A percentile compares a stretch with the other conserved stretches of the same genome.
Evolutionary conservation across 2,329 filamentous ascomycete genomes (phyloP).

Genomic region (Clonostachys sp.): DNA sequence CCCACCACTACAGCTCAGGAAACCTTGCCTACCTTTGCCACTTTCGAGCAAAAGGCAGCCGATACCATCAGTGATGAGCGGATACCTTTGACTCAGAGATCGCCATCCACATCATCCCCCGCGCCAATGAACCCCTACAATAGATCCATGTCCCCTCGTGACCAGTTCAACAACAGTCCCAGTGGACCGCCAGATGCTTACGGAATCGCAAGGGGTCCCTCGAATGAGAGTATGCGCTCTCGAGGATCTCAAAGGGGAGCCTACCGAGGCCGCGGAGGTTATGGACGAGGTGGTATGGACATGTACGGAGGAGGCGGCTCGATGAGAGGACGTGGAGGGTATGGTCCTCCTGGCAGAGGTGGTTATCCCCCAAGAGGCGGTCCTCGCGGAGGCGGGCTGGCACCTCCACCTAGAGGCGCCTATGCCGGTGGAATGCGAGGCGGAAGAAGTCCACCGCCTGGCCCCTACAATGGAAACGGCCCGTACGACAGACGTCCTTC

Average conservation of each 20-base stretch:
- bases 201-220: constrained; percentile 39
- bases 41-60: constrained; percentile 64
- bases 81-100: constrained; percentile 59
- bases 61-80: constrained; percentile 63
- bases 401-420: constrained; percentile 19
- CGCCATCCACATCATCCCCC: constrained; percentile 2
- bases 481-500: constrained; percentile 31
- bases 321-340: constrained; percentile 33
- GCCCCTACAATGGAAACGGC: constrained; percentile 33
- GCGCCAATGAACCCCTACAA: background rate
- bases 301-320: constrained; percentile 31
- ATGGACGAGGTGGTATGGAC: constrained; percentile 44
- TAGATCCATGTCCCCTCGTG: constrained; percentile 37
- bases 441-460: constrained; percentile 25
- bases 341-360: constrained; percentile 32
- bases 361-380: constrained; percentile 37
- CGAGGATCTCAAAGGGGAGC: constrained; percentile 1
- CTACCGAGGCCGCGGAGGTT: constrained; percentile 36
- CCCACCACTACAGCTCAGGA: constrained; percentile 33
- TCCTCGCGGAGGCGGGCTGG: constrained; percentile 18
- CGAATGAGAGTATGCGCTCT: constrained; percentile 10
- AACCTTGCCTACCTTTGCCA: constrained; percentile 51
- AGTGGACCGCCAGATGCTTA: constrained; percentile 37
- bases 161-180: constrained; percentile 62
- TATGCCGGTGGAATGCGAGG: constrained; percentile 21